Percentiles rank a stretch among this genome's conserved stretches.
Conservation (phyloP, 805 yeast species). For the Kluyveromyces starmeri region DNA sequence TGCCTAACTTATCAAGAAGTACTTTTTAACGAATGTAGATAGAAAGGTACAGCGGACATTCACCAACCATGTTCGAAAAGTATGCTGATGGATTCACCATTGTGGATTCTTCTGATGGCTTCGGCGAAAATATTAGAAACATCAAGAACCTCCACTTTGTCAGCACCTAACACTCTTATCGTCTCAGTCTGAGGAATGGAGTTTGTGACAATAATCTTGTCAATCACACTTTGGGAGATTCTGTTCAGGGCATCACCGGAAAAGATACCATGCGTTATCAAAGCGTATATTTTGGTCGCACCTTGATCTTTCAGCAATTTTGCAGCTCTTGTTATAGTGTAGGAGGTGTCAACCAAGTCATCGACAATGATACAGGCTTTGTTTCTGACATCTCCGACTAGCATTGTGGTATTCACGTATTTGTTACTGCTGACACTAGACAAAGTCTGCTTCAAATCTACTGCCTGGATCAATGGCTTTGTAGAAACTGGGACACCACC, state of each 20-base stretch:
- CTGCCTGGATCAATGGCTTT: conserved; percentile 15
- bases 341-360: conserved; percentile 89
- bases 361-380: conserved; percentile 86
- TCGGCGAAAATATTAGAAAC: conserved; percentile 86
- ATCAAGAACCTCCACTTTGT: conserved; percentile 71
- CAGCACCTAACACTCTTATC: conserved; percentile 38
- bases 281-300: conserved; percentile 74
- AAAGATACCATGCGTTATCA: conserved; percentile 88
- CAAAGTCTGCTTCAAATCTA: conserved; percentile 16
- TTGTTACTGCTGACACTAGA: conserved; percentile 19
- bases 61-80: conserved; percentile 70
- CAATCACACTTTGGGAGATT: conserved; percentile 59
- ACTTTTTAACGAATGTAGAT: no score
- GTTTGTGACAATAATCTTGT: conserved; percentile 81
- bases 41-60: no score
- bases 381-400: conserved; percentile 88
- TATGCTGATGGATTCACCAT: conserved; percentile 94
- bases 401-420: conserved; percentile 74
- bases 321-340: conserved; percentile 88
- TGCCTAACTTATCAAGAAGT: no score
- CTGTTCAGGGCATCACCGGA: conserved; percentile 83
- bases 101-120: conserved; percentile 90
- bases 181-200: conserved; percentile 78
- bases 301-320: conserved; percentile 88
- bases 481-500: conserved; percentile 17